Percentiles rank a stretch among this genome's conserved stretches.
Evolutionary conservation across 805 yeast genomes (phyloP).

Genomic region (Torulaspora microellipsoides): DNA sequence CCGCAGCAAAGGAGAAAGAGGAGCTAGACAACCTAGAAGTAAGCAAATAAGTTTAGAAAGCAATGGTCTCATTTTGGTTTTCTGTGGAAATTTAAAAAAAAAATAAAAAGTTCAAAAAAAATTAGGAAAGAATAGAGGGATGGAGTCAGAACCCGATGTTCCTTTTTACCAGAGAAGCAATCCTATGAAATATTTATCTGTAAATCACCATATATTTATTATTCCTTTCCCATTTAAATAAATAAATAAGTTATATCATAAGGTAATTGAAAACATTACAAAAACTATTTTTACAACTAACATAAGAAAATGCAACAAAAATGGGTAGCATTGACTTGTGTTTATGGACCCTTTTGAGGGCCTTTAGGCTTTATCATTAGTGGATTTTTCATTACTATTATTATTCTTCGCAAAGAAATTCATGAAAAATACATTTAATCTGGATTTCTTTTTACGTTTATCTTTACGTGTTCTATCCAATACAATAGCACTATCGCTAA

Average conservation of each 20-base stretch:
- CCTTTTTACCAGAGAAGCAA: neutral
- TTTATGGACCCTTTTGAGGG: too few species aligned
- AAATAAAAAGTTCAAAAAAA: too few species aligned
- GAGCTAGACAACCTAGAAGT: conserved; percentile 76
- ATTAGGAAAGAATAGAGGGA: too few species aligned
- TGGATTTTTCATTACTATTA: conserved; percentile 1
- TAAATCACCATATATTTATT: conserved; percentile 3
- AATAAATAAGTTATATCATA: neutral
- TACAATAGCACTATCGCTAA: conserved; percentile 24
- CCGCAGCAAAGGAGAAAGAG: conserved; percentile 80
- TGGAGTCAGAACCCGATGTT: too few species aligned
- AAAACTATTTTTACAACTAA: conserved; percentile 4
- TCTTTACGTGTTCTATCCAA: conserved; percentile 8
- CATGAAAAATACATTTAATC: conserved; percentile 17
- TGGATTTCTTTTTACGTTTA: conserved; percentile 21
- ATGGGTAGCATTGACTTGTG: too few species aligned
- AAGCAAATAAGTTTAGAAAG: conserved; percentile 14
- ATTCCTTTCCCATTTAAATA: conserved; percentile 1
- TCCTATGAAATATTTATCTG: neutral
- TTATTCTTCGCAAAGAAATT: conserved; percentile 15
- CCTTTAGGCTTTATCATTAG: too few species aligned
- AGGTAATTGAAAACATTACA: neutral
- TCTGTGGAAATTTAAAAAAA: too few species aligned
- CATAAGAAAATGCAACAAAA: neutral
- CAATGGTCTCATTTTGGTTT: too few species aligned